Conservation (phyloP, 345 rosid genomes). For the Melastoma malabathricum region DNA sequence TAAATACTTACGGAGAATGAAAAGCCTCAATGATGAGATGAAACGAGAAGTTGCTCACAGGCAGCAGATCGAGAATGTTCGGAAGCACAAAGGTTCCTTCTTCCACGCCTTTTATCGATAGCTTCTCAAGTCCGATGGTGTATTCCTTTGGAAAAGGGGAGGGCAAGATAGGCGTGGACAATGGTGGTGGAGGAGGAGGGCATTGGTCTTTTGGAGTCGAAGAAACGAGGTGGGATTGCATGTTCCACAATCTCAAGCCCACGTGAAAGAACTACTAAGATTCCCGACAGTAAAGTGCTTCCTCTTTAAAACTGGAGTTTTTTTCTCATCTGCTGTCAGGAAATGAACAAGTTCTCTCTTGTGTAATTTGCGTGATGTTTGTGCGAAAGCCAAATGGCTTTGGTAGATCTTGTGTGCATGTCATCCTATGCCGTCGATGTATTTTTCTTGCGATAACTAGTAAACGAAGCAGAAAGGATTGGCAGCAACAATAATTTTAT, state of each 20-base stretch:
- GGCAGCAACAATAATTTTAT: too few species aligned
- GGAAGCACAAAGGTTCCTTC: slow-evolving; percentile 31
- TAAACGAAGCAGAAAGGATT: too few species aligned
- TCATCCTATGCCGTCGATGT: too few species aligned
- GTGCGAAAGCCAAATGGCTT: too few species aligned
- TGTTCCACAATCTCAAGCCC: slow-evolving; percentile 91
- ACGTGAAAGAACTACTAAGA: slow-evolving; percentile 23
- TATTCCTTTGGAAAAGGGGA: slow-evolving; percentile 33
- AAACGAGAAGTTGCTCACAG: slow-evolving; percentile 33
- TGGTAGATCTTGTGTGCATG: too few species aligned
- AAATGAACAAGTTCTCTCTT: too few species aligned
- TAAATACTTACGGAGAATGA: slow-evolving; percentile 30
- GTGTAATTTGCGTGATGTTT: too few species aligned
- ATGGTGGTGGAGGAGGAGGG: slow-evolving; percentile 10
- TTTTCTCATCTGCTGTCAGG: too few species aligned
- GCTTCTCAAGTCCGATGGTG: slow-evolving; percentile 27
- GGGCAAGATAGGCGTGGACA: slow-evolving; percentile 1
- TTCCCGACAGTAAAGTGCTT: too few species aligned
- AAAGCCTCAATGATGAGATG: slow-evolving; percentile 60
- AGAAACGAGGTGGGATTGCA: slow-evolving; percentile 79
- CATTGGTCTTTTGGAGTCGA: slow-evolving; percentile 43
- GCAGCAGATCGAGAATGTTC: slow-evolving; percentile 35
- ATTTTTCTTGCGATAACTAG: too few species aligned
- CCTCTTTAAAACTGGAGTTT: too few species aligned
- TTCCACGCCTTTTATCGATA: slow-evolving; percentile 7